phyloP scores from a whole-genome alignment of 2,329 filamentous ascomycete species.

The Incumbomyces delicatus region DNA sequence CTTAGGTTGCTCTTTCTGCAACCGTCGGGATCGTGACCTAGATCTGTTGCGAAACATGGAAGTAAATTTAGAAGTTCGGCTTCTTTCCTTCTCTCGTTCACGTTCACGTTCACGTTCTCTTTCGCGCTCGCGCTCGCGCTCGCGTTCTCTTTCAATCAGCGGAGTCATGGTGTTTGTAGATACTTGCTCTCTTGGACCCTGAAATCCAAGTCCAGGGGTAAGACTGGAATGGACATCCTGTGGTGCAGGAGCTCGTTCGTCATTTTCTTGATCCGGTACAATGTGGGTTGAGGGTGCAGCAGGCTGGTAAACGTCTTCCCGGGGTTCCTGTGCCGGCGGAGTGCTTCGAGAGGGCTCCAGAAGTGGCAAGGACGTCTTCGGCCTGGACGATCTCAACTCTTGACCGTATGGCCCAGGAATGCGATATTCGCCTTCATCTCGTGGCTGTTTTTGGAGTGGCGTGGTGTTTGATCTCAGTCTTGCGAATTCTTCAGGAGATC shows the following conservation, averaged over 20 bases:
- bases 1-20: background rate
- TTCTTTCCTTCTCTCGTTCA: slow-evolving; percentile 1
- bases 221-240: too few species aligned
- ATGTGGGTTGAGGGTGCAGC: too few species aligned
- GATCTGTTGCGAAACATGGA: slow-evolving; percentile 1
- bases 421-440: slow-evolving; percentile 13
- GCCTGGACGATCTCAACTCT: slow-evolving; percentile 17
- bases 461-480: background rate
- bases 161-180: too few species aligned
- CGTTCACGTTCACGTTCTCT: background rate
- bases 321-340: background rate
- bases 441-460: background rate
- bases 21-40: background rate
- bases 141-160: too few species aligned
- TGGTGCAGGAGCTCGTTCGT: too few species aligned
- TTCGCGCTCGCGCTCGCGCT: too few species aligned
- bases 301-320: background rate
- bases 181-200: too few species aligned
- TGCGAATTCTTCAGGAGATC: slow-evolving; percentile 8
- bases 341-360: background rate
- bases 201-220: too few species aligned
- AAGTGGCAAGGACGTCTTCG: slow-evolving; percentile 6
- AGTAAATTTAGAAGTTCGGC: background rate
- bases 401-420: slow-evolving; percentile 22
- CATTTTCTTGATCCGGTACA: too few species aligned